Base-by-base conservation (phyloP, 2,329 filamentous ascomycete genomes). In the Aspergillus alliaceus region DNA sequence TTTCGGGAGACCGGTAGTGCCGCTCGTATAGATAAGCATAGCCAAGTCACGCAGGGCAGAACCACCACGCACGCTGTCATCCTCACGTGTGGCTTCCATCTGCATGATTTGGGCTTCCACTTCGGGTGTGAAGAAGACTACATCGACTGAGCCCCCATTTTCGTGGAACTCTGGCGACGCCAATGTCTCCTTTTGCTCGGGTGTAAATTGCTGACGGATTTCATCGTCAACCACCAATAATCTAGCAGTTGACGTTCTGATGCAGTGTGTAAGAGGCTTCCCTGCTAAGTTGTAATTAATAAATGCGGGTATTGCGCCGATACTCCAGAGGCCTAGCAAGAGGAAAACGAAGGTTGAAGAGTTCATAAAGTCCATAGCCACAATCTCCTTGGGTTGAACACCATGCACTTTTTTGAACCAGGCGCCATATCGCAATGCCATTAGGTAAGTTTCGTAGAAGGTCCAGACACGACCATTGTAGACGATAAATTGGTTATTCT, bases 261-360 rank as follows among this genome's bases (percentile, higher is more conserved):
- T 79, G 64, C 90, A 93, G 73, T 96, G 91, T 3, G 84, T 72
- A 59, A 96, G 78, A 0, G 90, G 82, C 27, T 88, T 84, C 12
- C 86, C 88, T 0, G 83, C 82, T 49, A 96, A 77, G 69, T 95
- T 95, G 75, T 93, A 93, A 75, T 96, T 96, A 76, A 96, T 89
- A 65, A 95, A 91, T 0, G 91, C 91, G 0, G 91, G 91, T 55
- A 86, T 86, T 0, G 90, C 91, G 11, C 92, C 92, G 57, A 96
- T 86, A 29, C 87, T 86, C 91, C 91, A 96, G 31, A 96, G 75
- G 0, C 88, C 91, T 54, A 93, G 79, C 81, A 87, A 85, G 8
- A 96, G 61, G 69, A 93, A 90, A 27, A 93, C 68, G 67, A 91
- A 93, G 3, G 83, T 82, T n/a, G 91, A 86, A 39, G 86, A 90